Evolutionary conservation across 345 rosid species (phyloP).

Genomic region (Rhodamnia argentea): DNA sequence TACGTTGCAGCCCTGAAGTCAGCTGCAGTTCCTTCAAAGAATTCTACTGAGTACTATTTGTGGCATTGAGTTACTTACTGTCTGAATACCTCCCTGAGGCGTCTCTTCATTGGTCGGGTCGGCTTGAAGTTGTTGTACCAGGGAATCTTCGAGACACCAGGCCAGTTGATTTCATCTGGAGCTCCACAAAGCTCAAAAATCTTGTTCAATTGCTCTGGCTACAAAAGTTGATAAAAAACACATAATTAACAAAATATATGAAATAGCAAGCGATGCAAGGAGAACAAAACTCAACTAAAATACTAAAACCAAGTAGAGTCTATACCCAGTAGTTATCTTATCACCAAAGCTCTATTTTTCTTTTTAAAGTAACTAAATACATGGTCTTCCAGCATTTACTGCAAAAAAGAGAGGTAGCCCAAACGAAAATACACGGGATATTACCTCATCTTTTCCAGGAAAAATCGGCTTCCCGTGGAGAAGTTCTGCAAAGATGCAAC

Average conservation of each 20-base stretch:
- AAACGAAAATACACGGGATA: not conserved
- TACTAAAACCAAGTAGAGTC: not conserved
- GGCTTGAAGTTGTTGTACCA: conserved; percentile 76
- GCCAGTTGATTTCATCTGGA: conserved; percentile 69
- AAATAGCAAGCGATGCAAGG: not conserved
- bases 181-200: conserved; percentile 75
- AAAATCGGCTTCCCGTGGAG: conserved; percentile 83
- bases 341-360: not conserved
- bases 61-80: conserved; percentile 39
- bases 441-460: conserved; percentile 90
- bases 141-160: conserved; percentile 66
- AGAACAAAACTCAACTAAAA: not conserved
- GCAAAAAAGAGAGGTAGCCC: not conserved
- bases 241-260: not conserved
- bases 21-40: not conserved
- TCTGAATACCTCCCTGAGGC: conserved; percentile 66
- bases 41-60: not conserved
- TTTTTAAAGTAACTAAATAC: not conserved
- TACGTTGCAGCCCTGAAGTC: not conserved
- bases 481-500: conserved; percentile 94
- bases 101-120: conserved; percentile 62
- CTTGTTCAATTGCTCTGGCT: conserved; percentile 72
- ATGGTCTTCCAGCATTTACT: not conserved
- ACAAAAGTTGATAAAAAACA: not conserved
- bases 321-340: not conserved